Conservation (phyloP, 495 filamentous ascomycete species). For the Amorphotheca resinae region DNA sequence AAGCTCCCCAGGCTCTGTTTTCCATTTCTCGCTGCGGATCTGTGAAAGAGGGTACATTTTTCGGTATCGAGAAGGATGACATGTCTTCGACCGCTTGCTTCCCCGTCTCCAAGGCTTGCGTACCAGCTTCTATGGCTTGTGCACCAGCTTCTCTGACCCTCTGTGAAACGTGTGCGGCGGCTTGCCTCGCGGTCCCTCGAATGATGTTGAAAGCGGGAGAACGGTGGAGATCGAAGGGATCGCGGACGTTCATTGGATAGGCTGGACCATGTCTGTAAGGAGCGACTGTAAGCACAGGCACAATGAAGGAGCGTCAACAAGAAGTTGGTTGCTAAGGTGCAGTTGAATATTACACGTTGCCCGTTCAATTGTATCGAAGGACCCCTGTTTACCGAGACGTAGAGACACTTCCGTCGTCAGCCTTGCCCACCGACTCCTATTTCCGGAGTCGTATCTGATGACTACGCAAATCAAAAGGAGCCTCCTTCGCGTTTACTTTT, state of each 20-base stretch:
- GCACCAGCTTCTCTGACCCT: conserved; percentile 28
- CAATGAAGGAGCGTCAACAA: neutral
- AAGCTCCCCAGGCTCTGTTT: conserved; percentile 52
- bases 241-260: conserved; percentile 37
- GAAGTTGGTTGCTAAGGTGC: neutral
- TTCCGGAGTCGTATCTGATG: too few relatives aligned
- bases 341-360: conserved; percentile 8
- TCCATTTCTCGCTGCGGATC: conserved; percentile 56
- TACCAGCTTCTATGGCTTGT: conserved; percentile 27
- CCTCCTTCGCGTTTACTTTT: too few relatives aligned
- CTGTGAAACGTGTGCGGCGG: conserved; percentile 28
- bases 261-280: conserved; percentile 16
- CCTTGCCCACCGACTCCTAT: too few relatives aligned
- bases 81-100: conserved; percentile 37
- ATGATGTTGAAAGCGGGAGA: conserved; percentile 34
- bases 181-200: conserved; percentile 27
- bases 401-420: too few relatives aligned
- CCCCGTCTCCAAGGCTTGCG: conserved; percentile 31
- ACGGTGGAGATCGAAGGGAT: conserved; percentile 38
- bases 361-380: too few relatives aligned
- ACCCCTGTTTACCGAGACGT: too few relatives aligned
- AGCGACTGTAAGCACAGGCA: conserved; percentile 8
- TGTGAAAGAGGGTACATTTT: conserved; percentile 58
- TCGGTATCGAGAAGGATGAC: conserved; percentile 49
- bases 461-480: too few relatives aligned